phyloP scores from a whole-genome alignment of 495 filamentous ascomycete genomes.

The Aspergillus kassunensis region DNA sequence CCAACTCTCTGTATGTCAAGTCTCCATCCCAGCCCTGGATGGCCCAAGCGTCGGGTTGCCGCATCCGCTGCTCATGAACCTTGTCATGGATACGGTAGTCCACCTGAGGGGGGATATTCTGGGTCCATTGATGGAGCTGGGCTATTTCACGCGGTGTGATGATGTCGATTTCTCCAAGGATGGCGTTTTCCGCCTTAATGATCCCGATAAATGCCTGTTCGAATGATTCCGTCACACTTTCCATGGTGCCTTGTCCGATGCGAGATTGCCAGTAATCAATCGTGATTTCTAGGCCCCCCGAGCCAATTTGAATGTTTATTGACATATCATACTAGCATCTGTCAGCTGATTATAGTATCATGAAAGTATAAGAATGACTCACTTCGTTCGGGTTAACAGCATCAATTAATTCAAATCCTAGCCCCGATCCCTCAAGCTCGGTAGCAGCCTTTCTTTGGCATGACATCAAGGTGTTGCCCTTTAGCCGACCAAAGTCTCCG shows the following conservation, averaged over 20 bases:
- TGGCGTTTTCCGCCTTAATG: background rate
- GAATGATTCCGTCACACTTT: conserved; percentile 3
- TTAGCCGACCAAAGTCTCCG: conserved; percentile 6
- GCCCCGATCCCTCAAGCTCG: conserved; percentile 5
- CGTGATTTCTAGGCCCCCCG: background rate
- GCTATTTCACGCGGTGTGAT: background rate
- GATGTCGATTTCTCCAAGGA: conserved; percentile 4
- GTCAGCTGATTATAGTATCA: background rate
- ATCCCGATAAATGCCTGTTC: conserved; percentile 6
- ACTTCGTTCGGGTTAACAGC: conserved; percentile 11
- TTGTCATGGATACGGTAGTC: conserved; percentile 10
- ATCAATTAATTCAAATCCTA: conserved; percentile 7
- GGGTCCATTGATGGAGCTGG: conserved; percentile 6
- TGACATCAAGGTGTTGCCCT: conserved; percentile 11
- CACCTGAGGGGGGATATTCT: conserved; percentile 1
- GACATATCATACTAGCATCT: conserved; percentile 6
- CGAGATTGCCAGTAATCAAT: conserved; percentile 13
- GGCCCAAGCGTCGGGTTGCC: conserved; percentile 4
- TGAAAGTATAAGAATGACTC: background rate
- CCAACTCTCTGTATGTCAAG: conserved; percentile 12
- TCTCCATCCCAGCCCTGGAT: conserved; percentile 10
- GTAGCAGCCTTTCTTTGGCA: conserved; percentile 9
- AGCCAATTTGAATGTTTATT: background rate
- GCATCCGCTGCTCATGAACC: conserved; percentile 4
- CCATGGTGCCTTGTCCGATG: background rate